phyloP scores from a whole-genome alignment of 768 basidiomycete genomes.

The Mycena haematopus region DNA sequence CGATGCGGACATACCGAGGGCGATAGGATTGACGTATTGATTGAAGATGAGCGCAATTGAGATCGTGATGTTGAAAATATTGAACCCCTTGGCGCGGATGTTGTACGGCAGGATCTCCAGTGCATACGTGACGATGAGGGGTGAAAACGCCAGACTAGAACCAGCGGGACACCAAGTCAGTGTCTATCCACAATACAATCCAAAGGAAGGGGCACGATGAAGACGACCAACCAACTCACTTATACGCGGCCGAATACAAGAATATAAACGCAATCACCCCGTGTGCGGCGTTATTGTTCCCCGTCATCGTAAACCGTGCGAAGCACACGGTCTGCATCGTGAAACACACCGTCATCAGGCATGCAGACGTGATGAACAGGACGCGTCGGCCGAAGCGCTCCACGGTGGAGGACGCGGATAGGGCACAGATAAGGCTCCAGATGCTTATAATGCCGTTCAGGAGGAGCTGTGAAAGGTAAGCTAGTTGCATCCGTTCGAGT shows the following conservation, averaged over 20 bases:
- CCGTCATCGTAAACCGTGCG: conserved; percentile 48
- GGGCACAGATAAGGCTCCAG: conserved; percentile 75
- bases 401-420: conserved; percentile 61
- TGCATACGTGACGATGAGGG: conserved; percentile 86
- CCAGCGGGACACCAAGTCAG: conserved; percentile 33
- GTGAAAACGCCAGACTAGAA: conserved; percentile 40
- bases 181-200: no score
- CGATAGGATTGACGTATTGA: conserved; percentile 87
- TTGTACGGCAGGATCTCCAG: conserved; percentile 87
- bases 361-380: conserved; percentile 66
- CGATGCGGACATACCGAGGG: conserved; percentile 56
- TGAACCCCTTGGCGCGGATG: conserved; percentile 88
- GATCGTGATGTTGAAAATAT: conserved; percentile 78
- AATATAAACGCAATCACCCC: conserved; percentile 84
- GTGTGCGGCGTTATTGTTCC: conserved; percentile 59
- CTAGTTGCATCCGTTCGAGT: no score
- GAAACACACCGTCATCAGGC: conserved; percentile 71
- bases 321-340: conserved; percentile 71
- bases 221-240: conserved; percentile 47
- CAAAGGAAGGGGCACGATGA: no score
- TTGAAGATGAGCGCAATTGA: conserved; percentile 87
- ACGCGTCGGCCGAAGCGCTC: conserved; percentile 71
- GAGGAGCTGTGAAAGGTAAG: conserved; percentile 58
- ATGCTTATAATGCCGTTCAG: conserved; percentile 87
- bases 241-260: conserved; percentile 78